These are phyloP conservation scores for Pestalotiopsis sp. DNA, from an alignment of 2,329 filamentous ascomycete species.

Conservation along the genomic window DNA sequence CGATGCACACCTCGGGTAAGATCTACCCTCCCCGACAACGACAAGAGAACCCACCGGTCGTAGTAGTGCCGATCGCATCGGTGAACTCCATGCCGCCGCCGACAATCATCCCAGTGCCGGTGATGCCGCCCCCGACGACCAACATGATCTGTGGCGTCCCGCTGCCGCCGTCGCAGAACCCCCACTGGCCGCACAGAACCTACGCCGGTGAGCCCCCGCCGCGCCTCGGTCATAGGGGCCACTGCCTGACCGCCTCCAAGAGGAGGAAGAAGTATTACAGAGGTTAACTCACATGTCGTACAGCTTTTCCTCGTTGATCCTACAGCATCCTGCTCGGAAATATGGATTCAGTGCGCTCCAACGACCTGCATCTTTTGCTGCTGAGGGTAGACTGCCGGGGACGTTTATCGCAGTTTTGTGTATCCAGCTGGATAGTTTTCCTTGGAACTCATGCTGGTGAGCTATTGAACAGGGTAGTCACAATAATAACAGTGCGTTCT, in stretches of 20 bases:
- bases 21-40: neutral
- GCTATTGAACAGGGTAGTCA: too few species aligned
- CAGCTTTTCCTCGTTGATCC: neutral
- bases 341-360: neutral
- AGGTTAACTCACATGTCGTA: neutral
- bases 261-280: neutral
- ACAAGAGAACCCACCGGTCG: neutral
- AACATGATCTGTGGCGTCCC: neutral
- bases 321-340: neutral
- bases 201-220: neutral
- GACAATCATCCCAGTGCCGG: neutral
- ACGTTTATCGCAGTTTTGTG: too few species aligned
- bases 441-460: too few species aligned
- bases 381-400: too few species aligned
- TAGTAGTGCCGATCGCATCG: neutral
- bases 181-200: neutral
- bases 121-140: neutral
- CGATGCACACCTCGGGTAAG: neutral
- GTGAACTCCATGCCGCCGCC: too few species aligned
- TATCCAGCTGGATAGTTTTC: too few species aligned
- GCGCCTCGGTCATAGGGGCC: neutral
- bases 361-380: too few species aligned
- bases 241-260: neutral
- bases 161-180: neutral
- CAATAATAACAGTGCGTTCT: too few species aligned